A percentile compares a stretch with the other conserved stretches of the same genome.
These are phyloP conservation scores for Arabis hirsuta DNA, from an alignment of 345 rosid genomes.

Conservation along the genomic window DNA sequence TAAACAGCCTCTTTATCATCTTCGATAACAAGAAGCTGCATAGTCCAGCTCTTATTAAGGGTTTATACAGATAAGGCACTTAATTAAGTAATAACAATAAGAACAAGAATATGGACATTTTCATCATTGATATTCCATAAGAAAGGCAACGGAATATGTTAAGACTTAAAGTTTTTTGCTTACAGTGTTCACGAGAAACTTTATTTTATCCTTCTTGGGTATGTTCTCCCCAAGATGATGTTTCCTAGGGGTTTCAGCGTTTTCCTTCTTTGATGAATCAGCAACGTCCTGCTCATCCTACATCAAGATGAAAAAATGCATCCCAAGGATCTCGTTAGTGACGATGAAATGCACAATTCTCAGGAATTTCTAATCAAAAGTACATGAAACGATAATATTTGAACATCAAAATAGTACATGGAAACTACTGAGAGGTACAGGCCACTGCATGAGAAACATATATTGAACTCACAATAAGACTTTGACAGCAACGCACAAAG, in stretches of 20 bases:
- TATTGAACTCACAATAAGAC: neutral
- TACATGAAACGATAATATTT: conserved; percentile 2
- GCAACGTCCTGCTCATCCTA: conserved; percentile 36
- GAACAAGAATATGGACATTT: neutral
- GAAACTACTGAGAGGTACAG: conserved; percentile 19
- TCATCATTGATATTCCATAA: conserved; percentile 2
- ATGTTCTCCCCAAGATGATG: conserved; percentile 64
- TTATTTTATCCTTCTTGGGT: conserved; percentile 70
- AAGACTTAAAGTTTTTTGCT: conserved; percentile 31
- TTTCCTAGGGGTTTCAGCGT: conserved; percentile 40
- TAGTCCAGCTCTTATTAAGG: conserved; percentile 12
- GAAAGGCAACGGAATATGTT: conserved; percentile 8
- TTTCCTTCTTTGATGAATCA: conserved; percentile 36
- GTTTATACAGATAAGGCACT: conserved; percentile 22
- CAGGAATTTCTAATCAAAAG: conserved; percentile 13
- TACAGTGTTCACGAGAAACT: conserved; percentile 72
- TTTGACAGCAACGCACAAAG: neutral
- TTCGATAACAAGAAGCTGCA: conserved; percentile 75
- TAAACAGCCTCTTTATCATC: conserved; percentile 85
- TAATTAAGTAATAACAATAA: conserved; percentile 4
- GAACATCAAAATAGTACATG: neutral
- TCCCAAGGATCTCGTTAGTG: conserved; percentile 7
- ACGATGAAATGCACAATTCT: neutral
- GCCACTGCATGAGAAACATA: conserved; percentile 5
- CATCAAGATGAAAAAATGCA: conserved; percentile 11